Evolutionary conservation across 2,329 filamentous ascomycete genomes (phyloP), one percentile per base, ranked within the genome.

Genomic region (Coniochaeta ligniaria): DNA sequence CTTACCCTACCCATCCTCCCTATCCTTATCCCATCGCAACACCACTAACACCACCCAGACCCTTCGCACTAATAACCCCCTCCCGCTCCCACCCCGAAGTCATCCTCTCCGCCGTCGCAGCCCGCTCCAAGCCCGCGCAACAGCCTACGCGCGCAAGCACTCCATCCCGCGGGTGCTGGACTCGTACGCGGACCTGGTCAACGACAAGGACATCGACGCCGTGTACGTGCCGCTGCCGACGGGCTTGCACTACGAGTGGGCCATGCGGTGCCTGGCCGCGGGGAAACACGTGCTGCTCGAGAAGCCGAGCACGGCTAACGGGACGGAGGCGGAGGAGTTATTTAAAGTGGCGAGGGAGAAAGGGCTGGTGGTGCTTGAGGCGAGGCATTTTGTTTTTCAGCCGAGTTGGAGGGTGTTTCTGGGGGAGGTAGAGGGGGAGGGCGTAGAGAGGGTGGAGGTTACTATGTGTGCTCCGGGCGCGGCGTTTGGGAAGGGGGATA

Each of bases 201-300:
- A 75, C 60, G 74, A 80, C 61, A 66, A 73, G 2, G 69, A 72
- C 26, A 78, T 79, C 66, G 76, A 81, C 43, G 77, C 75, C 20
- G 76, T 84, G 57, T 83, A 82, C 67, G 80, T 83, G 60, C 74
- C 80, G 7, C 72, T 84, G 4, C 77, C 78, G 6, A 74, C 73
- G 59, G 70, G 72, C 5, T 66, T 77, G 9, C 76, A 78, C 64
- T 72, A 69, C 55, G 76, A 81, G 65, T 84, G 79, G 78, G 74
- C 80, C 9, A 64, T 79, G 17, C 76, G 76, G 59, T 75, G 80
- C 3, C 69, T 85, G 24, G 65, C 70, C 24, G 76, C 76, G 3
- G 78, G 79, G 4, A 84, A 84, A 63, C 81, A 84, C 64, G 81
- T 85, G 22, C 74, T 85, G 0, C 69, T 84, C 2, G 82, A 84